Evolutionary conservation across 1,284 basidiomycete genomes (phyloP).

Genomic region (Puccinia polysora): DNA sequence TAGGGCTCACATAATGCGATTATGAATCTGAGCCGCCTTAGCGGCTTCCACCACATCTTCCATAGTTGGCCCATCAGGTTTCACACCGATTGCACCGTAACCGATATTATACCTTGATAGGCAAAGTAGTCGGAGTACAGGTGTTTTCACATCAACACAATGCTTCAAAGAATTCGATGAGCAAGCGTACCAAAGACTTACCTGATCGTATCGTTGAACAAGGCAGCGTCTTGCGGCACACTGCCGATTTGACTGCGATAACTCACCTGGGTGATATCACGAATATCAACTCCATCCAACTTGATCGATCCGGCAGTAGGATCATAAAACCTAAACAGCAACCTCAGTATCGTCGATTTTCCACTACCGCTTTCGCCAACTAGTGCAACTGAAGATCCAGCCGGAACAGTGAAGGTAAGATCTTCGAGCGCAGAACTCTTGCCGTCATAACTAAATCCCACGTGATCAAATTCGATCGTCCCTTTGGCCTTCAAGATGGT

Average conservation of each 20-base stretch:
- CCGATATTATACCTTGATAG: conserved; percentile 40
- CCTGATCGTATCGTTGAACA: conserved; percentile 73
- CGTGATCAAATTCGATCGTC: conserved; percentile 69
- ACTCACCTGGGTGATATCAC: conserved; percentile 71
- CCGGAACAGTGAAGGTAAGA: conserved; percentile 77
- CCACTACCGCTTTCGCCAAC: conserved; percentile 60
- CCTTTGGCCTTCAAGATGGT: conserved; percentile 69
- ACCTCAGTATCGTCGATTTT: conserved; percentile 64
- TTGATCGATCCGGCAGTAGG: conserved; percentile 63
- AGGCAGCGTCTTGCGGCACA: conserved; percentile 73
- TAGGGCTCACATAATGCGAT: conserved; percentile 56
- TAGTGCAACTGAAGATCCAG: conserved; percentile 71
- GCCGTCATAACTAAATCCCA: conserved; percentile 63
- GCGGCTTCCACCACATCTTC: conserved; percentile 70
- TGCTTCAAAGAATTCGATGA: not conserved
- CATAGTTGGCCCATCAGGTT: conserved; percentile 64
- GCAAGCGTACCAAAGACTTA: conserved; percentile 51
- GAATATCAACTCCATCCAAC: conserved; percentile 78
- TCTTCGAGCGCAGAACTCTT: conserved; percentile 67
- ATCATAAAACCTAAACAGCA: conserved; percentile 86
- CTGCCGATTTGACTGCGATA: conserved; percentile 74
- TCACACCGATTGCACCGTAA: conserved; percentile 45
- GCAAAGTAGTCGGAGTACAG: conserved; percentile 36
- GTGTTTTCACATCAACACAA: too few species aligned
- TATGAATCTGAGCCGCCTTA: conserved; percentile 73